Percentiles rank a stretch among this genome's conserved stretches.
Conservation (phyloP, 495 filamentous ascomycete species). For the Xylaria venustula region DNA sequence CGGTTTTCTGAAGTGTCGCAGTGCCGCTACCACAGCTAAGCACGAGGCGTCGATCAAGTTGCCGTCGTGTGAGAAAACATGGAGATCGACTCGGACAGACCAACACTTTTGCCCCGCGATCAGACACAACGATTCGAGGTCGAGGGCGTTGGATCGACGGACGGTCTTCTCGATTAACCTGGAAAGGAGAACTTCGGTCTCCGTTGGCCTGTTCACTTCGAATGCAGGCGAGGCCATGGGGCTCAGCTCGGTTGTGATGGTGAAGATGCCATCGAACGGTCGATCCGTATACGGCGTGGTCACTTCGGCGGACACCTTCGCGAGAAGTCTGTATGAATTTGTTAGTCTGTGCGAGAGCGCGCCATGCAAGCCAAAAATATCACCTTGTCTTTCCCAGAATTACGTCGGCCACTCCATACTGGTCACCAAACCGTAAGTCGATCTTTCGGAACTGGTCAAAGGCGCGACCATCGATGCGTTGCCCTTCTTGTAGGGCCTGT, state of each 20-base stretch:
- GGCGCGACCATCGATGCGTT: constrained; percentile 78
- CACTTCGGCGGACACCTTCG: constrained; percentile 83
- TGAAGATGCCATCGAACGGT: constrained; percentile 92
- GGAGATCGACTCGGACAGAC: constrained; percentile 83
- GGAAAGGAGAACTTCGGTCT: constrained; percentile 79
- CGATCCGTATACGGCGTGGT: constrained; percentile 80
- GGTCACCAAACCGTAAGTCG: constrained; percentile 78
- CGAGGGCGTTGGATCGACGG: constrained; percentile 84
- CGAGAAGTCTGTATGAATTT: constrained; percentile 61
- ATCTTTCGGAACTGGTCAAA: constrained; percentile 76
- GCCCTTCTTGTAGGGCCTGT: constrained; percentile 69
- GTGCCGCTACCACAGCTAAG: constrained; percentile 79
- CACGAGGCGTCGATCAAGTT: constrained; percentile 82
- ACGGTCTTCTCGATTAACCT: constrained; percentile 89
- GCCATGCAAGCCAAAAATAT: neutral
- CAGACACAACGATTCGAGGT: constrained; percentile 93
- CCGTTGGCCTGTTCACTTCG: constrained; percentile 78
- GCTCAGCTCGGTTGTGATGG: constrained; percentile 82
- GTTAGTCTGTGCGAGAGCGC: neutral
- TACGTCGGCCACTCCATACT: constrained; percentile 89
- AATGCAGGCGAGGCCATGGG: constrained; percentile 92
- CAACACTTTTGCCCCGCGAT: constrained; percentile 87
- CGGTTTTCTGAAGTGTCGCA: constrained; percentile 85
- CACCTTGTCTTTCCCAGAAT: constrained; percentile 88
- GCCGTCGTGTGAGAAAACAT: constrained; percentile 86